Base-by-base conservation (phyloP, 495 filamentous ascomycete genomes). In the Neurospora sublineolata region DNA sequence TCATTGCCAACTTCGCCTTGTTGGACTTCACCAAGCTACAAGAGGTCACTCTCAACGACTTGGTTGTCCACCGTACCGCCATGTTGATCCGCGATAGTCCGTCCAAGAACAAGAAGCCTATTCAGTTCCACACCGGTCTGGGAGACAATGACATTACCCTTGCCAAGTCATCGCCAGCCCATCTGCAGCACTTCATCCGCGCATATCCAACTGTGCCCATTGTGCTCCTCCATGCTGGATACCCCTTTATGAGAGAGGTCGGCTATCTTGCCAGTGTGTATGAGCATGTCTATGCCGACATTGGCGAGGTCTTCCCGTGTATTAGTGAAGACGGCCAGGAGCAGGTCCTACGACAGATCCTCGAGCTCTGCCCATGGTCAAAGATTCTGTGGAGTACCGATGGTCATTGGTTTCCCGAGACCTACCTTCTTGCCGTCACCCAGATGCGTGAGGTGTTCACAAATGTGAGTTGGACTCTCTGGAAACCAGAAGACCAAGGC, bases 311-410 rank as follows among this genome's bases (percentile, higher is more conserved):
- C 0, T 97, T 97, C 74, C 93, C 93, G 3, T 90, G 88, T 80
- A 79, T 97, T 36, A 95, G 92, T 75, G 87, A 89, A 69, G 88
- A 94, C 58, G 94, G 91, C 0, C 92, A 97, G 79, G 90, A 92
- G 76, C 82, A 81, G 3, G 87, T 94, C 18, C 70, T 97, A 8
- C 86, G 89, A 40, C 85, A 97, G 80, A 86, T 91, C 42, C 80
- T 97, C 12, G 93, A 97, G 77, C 78, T 95, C 0, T 89, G 89
- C 44, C 94, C 94, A 0, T 87, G 85, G 36, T 89, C 87, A 72
- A 95, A 95, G 79, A 80, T 97, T 3, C 76, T 94, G 2, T 97
- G 93, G 90, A 94, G 92, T 72, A 93, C 91, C 0, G 93, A 96
- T 79, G 93, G 92, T 0, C 91, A 94, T 76, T 91, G 86, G 77